These are phyloP conservation scores for Papilionanthe hybrid DNA, from an alignment of 116 monocot species.

Conservation along the genomic window DNA sequence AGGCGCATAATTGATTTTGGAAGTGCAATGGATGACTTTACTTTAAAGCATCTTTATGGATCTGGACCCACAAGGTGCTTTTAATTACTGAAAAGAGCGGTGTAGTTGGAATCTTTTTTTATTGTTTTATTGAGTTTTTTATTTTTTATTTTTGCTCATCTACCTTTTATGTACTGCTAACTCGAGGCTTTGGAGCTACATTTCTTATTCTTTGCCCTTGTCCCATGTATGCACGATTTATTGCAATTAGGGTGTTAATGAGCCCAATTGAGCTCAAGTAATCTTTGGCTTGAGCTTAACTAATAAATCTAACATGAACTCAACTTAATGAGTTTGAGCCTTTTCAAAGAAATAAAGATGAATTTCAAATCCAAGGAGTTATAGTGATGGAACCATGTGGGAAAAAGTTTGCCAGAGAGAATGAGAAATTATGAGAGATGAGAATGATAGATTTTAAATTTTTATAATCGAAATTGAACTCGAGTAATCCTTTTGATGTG, in stretches of 20 bases:
- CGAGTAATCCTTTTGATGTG: neutral
- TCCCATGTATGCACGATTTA: neutral
- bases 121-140: neutral
- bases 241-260: neutral
- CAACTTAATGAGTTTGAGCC: neutral
- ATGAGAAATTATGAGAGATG: neutral
- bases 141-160: neutral
- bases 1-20: slow-evolving; percentile 92
- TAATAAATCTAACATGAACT: neutral
- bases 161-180: neutral
- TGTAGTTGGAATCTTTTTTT: neutral
- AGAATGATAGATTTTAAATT: neutral
- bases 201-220: neutral
- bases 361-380: neutral
- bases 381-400: neutral
- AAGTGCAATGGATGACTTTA: slow-evolving; percentile 81
- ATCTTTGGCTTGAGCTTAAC: neutral
- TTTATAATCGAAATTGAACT: neutral
- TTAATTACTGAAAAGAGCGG: neutral
- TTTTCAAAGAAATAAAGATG: neutral
- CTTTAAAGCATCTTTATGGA: slow-evolving; percentile 69
- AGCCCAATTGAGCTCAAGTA: neutral
- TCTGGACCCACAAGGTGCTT: slow-evolving; percentile 70
- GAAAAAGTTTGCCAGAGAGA: neutral
- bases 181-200: neutral